Evolutionary conservation across 2,329 filamentous ascomycete species (phyloP).

Genomic region (Fusarium odoratissimum): DNA sequence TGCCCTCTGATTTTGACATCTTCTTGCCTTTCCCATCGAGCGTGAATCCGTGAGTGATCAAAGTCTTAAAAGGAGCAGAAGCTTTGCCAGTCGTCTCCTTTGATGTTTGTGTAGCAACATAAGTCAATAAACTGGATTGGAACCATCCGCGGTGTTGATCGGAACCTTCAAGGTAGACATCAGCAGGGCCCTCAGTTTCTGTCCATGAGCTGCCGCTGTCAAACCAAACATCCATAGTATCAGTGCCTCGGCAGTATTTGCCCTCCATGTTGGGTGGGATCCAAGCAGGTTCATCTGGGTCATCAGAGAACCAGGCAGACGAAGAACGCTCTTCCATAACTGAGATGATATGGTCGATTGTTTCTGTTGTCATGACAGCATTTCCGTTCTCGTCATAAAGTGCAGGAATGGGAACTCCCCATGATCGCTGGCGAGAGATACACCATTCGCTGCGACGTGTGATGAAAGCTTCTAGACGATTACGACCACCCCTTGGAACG

Average conservation of each 20-base stretch:
- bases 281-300: constrained; percentile 80
- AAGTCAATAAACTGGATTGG: constrained; percentile 92
- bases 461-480: constrained; percentile 85
- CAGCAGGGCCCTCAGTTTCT: constrained; percentile 68
- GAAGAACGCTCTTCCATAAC: constrained; percentile 81
- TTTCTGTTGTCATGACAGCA: constrained; percentile 82
- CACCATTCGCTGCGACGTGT: constrained; percentile 95
- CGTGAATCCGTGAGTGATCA: constrained; percentile 97
- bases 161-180: constrained; percentile 92
- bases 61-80: constrained; percentile 79
- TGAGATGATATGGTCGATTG: constrained; percentile 85
- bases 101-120: constrained; percentile 72
- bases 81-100: constrained; percentile 45
- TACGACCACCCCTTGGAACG: constrained; percentile 78
- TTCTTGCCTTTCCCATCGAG: constrained; percentile 92
- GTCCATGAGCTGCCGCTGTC: constrained; percentile 97
- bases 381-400: constrained; percentile 80
- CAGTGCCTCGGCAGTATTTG: constrained; percentile 78
- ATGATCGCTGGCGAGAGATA: constrained; percentile 93
- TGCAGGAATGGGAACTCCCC: constrained; percentile 96
- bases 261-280: constrained; percentile 72
- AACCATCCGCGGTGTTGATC: constrained; percentile 99
- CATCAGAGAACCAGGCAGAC: constrained; percentile 96
- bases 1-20: constrained; percentile 98
- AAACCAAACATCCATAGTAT: constrained; percentile 99